Base-by-base conservation (phyloP, 306 rosid genomes). In the Ormosia semicastrata region DNA sequence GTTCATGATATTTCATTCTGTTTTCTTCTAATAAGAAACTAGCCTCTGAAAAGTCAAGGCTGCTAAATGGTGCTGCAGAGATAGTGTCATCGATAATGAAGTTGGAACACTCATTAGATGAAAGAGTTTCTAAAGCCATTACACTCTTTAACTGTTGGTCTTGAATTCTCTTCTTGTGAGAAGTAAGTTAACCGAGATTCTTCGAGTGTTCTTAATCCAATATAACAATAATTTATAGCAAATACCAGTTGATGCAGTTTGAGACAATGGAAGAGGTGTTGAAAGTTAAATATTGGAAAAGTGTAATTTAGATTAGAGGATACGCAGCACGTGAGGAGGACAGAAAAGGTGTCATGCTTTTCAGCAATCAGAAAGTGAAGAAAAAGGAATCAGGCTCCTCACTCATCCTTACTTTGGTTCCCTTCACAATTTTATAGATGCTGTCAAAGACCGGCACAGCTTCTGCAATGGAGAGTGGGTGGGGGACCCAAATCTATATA, bases 401-500 rank as follows among this genome's bases (percentile, higher is more conserved):
- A 70, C 83, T 46, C 86, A 74, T 66, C 66, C 63, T 58, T 65
- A 81, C 86, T 81, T 73, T 71, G 86, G 56, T 83, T 83, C 85
- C 46, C 84, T 84, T 83, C 87, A 83, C 81, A 66, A 82, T 71
- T 85, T 80, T 79, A 76, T 58, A 80, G 91, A 84, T 82, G 86
- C 71, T 82, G 87, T 87, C 87, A 86, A 85, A 82, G 60, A 82
- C 66, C 52, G 86, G 73, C 86, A 77, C 76, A 70, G 85, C 78
- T 69, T 83, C 83, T 83, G 89, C 79, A 81, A 76, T 49, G 62
- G 80, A 46, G 66, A n/a, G 84, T 29, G 57, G 66, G 73, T 53
- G 85, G 85, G 90, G 95, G 97, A 79, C 95, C 92, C 92, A 89
- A 91, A 91, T 93, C 92, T 81, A 88, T 87, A 88, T 91, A 81